These are phyloP conservation scores for Moesziomyces sp. DNA, from an alignment of 1,284 basidiomycete species.

Conservation along the genomic window DNA sequence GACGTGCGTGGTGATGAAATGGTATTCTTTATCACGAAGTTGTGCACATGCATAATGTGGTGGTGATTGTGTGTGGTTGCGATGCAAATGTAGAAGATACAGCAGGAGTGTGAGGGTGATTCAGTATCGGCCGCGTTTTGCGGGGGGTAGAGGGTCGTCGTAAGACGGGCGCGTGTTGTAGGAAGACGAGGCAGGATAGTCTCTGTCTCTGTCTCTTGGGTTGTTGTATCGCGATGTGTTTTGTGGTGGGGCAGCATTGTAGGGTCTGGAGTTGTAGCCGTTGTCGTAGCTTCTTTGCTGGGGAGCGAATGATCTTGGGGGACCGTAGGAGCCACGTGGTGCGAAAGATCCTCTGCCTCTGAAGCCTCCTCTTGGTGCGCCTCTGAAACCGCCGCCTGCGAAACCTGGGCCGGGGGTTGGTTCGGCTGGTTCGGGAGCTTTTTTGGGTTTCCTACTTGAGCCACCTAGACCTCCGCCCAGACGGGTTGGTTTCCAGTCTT, in stretches of 20 bases:
- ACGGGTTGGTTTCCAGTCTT: conserved; percentile 96
- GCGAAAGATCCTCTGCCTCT: conserved; percentile 30
- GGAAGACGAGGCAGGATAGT: conserved; percentile 5
- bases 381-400: conserved; percentile 68
- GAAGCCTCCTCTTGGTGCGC: conserved; percentile 62
- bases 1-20: not conserved
- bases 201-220: conserved; percentile 10
- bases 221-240: not conserved
- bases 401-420: conserved; percentile 52
- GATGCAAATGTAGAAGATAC: conserved; percentile 12
- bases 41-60: not conserved
- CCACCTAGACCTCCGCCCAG: conserved; percentile 95
- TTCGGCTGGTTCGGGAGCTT: conserved; percentile 27
- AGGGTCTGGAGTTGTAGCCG: conserved; percentile 2
- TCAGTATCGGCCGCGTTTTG: conserved; percentile 42
- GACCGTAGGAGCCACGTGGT: not conserved
- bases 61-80: not conserved
- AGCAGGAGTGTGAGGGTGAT: not conserved
- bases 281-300: conserved; percentile 18
- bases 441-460: conserved; percentile 72
- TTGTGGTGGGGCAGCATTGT: not conserved
- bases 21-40: conserved; percentile 1
- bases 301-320: conserved; percentile 15
- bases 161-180: conserved; percentile 5
- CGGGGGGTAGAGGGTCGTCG: conserved; percentile 30